Conservation (phyloP, 2,329 filamentous ascomycete genomes). For the Colletotrichum sp. region DNA sequence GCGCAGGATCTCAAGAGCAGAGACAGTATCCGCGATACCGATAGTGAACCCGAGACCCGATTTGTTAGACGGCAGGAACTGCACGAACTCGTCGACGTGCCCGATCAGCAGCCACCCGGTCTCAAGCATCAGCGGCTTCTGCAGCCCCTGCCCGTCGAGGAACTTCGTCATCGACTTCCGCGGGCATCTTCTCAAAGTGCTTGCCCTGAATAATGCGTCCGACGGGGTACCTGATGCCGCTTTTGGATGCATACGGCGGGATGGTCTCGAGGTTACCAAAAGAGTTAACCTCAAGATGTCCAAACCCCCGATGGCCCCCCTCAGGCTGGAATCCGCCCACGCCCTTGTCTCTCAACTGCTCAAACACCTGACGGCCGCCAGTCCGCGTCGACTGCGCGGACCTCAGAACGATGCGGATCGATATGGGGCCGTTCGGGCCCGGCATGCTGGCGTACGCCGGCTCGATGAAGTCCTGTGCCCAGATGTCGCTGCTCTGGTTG, state of each 20-base stretch:
- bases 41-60: slow-evolving; percentile 24
- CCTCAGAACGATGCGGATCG: slow-evolving; percentile 35
- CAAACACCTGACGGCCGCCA: slow-evolving; percentile 35
- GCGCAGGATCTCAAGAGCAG: slow-evolving; percentile 27
- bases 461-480: slow-evolving; percentile 44
- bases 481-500: slow-evolving; percentile 31
- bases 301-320: slow-evolving; percentile 22
- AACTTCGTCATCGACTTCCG: slow-evolving; percentile 32
- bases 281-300: slow-evolving; percentile 36
- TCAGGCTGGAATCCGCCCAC: slow-evolving; percentile 34
- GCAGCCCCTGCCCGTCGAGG: slow-evolving; percentile 36
- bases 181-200: slow-evolving; percentile 21
- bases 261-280: slow-evolving; percentile 42
- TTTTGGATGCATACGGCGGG: slow-evolving; percentile 28
- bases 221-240: background rate
- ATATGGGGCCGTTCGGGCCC: slow-evolving; percentile 33
- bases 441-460: slow-evolving; percentile 42
- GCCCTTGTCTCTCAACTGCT: slow-evolving; percentile 29
- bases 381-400: slow-evolving; percentile 29
- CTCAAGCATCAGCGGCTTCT: slow-evolving; percentile 37
- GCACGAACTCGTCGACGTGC: slow-evolving; percentile 38
- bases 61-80: slow-evolving; percentile 29
- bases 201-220: background rate
- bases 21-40: slow-evolving; percentile 23
- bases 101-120: slow-evolving; percentile 33